phyloP scores from a whole-genome alignment of 78 protist species.

The Speleostelium caveatum region DNA sequence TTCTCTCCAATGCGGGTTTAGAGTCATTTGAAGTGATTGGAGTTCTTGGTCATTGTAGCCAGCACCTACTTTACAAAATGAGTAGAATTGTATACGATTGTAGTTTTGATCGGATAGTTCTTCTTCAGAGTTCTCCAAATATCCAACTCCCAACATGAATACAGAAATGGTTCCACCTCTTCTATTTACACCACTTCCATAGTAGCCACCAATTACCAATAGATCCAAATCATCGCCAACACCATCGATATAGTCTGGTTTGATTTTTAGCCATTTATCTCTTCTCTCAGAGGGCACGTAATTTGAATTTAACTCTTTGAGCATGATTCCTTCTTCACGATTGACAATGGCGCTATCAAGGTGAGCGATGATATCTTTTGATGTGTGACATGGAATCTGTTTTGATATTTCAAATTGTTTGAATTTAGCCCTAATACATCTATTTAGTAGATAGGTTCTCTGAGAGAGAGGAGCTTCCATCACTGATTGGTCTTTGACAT shows the following conservation, averaged over 20 bases:
- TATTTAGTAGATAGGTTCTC: constrained; percentile 29
- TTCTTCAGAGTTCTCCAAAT: not conserved
- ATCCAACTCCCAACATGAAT: constrained; percentile 86
- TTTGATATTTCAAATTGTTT: constrained; percentile 74
- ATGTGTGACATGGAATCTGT: constrained; percentile 1
- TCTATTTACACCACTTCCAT: constrained; percentile 84
- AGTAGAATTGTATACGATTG: constrained; percentile 18
- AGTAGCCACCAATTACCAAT: constrained; percentile 91
- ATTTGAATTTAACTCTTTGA: constrained; percentile 65
- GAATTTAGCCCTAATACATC: constrained; percentile 39
- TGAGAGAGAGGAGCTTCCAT: constrained; percentile 61
- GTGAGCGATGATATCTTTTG: constrained; percentile 25
- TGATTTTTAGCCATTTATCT: constrained; percentile 90
- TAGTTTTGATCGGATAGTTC: not conserved
- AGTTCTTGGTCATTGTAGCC: constrained; percentile 88
- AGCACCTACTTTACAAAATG: constrained; percentile 86
- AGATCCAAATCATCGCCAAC: constrained; percentile 89
- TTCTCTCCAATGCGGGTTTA: constrained; percentile 85
- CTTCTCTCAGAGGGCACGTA: constrained; percentile 86
- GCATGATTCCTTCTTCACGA: constrained; percentile 90
- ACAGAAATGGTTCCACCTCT: constrained; percentile 87
- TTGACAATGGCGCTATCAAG: constrained; percentile 66
- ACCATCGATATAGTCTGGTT: constrained; percentile 92
- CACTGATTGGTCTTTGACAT: constrained; percentile 78
- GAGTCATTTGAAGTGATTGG: constrained; percentile 34